A percentile compares a stretch with the other conserved stretches of the same genome.
Evolutionary conservation across 2,329 filamentous ascomycete species (phyloP).

Genomic region (Colletotrichum gigasporum): DNA sequence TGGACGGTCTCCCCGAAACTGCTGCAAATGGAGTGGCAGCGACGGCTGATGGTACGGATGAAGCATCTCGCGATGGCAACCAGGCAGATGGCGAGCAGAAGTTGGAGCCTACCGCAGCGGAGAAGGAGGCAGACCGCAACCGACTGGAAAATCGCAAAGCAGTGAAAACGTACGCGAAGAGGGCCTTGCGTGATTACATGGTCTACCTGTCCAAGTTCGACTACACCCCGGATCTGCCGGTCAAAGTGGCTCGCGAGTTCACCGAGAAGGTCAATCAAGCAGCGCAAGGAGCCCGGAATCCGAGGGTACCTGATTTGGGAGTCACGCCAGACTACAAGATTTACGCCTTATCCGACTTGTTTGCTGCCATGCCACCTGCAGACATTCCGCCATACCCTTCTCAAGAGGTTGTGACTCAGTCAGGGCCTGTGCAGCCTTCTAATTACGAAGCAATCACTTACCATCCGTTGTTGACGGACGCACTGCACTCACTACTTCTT

Average conservation of each 20-base stretch:
- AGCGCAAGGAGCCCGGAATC: constrained; percentile 56
- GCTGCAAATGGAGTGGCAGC: constrained; percentile 5
- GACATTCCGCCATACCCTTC: constrained; percentile 75
- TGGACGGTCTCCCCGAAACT: constrained; percentile 56
- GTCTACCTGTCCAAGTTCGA: constrained; percentile 79
- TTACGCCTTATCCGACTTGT: constrained; percentile 69
- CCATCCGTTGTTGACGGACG: constrained; percentile 82
- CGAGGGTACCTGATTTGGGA: constrained; percentile 37
- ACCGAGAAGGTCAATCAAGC: constrained; percentile 66
- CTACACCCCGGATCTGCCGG: constrained; percentile 77
- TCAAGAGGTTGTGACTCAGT: constrained; percentile 44
- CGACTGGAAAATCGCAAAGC: constrained; percentile 66
- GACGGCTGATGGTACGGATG: constrained; percentile 8
- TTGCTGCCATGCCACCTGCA: constrained; percentile 72
- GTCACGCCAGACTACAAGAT: constrained; percentile 46
- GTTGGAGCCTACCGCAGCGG: constrained; percentile 46
- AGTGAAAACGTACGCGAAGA: constrained; percentile 79
- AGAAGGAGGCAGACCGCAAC: constrained; percentile 51
- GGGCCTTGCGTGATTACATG: constrained; percentile 78
- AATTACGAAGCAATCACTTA: constrained; percentile 74
- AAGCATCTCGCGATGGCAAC: not conserved
- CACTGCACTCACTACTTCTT: constrained; percentile 80
- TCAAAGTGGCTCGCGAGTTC: constrained; percentile 67
- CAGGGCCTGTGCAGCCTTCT: constrained; percentile 46
- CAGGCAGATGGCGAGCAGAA: not conserved